Evolutionary conservation across 2,329 filamentous ascomycete species (phyloP).

Genomic region (Xylaria sp.): DNA sequence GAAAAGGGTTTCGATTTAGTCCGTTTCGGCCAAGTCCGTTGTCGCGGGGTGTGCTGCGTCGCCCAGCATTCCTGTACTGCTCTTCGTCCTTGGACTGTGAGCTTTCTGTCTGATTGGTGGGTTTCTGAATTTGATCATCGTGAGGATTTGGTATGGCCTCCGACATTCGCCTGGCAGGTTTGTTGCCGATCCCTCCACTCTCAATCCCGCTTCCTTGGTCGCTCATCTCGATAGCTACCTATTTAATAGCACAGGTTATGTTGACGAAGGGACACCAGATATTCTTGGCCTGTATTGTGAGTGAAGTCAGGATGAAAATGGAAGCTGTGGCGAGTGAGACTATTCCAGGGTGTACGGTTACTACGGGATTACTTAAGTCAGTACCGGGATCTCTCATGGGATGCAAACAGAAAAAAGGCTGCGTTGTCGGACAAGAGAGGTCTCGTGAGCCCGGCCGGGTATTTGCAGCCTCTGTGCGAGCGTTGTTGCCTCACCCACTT

Average conservation of each 20-base stretch:
- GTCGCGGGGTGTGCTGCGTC: slow-evolving; percentile 39
- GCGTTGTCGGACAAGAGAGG: slow-evolving; percentile 36
- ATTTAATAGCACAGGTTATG: slow-evolving; percentile 8
- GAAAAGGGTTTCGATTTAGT: slow-evolving; percentile 44
- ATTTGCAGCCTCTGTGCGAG: slow-evolving; percentile 39
- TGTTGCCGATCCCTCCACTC: slow-evolving; percentile 47
- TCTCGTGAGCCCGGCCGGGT: slow-evolving; percentile 37
- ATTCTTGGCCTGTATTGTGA: slow-evolving; percentile 8
- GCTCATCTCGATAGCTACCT: slow-evolving; percentile 42
- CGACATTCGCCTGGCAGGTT: slow-evolving; percentile 46
- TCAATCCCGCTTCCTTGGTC: slow-evolving; percentile 49
- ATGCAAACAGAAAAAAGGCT: slow-evolving; percentile 35
- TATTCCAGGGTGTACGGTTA: slow-evolving; percentile 21
- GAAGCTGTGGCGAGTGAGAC: slow-evolving; percentile 14
- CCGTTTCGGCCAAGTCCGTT: slow-evolving; percentile 38
- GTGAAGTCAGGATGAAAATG: slow-evolving; percentile 8
- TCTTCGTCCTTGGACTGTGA: slow-evolving; percentile 44
- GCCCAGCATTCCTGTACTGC: slow-evolving; percentile 42
- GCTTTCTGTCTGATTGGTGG: slow-evolving; percentile 43
- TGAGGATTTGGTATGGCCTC: slow-evolving; percentile 46
- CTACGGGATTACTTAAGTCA: slow-evolving; percentile 29
- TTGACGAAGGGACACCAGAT: background rate
- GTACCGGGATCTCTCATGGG: slow-evolving; percentile 23
- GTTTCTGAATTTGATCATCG: slow-evolving; percentile 49
- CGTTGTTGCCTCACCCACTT: slow-evolving; percentile 33